A percentile compares a stretch with the other conserved stretches of the same genome.
phyloP scores from a whole-genome alignment of 305 asterid genomes.

The Ilex paraguariensis region DNA sequence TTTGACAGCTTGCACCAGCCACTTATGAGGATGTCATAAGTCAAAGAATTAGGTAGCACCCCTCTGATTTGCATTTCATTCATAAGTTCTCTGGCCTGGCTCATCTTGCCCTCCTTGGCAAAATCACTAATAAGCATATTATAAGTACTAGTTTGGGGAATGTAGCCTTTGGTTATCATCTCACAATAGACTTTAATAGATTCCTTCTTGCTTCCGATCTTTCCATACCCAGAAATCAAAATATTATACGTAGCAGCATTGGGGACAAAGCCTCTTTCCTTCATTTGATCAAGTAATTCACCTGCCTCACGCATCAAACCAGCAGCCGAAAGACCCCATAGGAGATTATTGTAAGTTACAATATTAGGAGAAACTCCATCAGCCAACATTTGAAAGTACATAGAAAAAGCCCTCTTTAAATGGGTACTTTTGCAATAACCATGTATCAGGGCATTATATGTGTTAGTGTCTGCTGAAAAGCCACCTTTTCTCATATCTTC shows the following conservation, averaged over 20 bases:
- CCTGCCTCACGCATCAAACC: constrained; percentile 45
- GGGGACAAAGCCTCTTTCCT: constrained; percentile 45
- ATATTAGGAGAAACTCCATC: constrained; percentile 64
- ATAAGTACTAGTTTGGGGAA: constrained; percentile 70
- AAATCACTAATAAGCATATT: constrained; percentile 65
- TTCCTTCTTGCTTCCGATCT: constrained; percentile 69
- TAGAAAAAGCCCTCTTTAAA: constrained; percentile 45
- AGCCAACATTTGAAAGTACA: constrained; percentile 55
- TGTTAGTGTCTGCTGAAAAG: constrained; percentile 52
- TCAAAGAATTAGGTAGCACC: constrained; percentile 58
- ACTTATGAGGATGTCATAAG: constrained; percentile 67
- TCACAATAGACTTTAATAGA: constrained; percentile 76
- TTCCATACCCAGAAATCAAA: constrained; percentile 69
- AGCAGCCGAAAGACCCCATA: constrained; percentile 47
- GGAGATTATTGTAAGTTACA: constrained; percentile 64
- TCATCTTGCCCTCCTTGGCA: constrained; percentile 81
- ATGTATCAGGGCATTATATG: constrained; percentile 71
- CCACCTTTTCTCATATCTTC: constrained; percentile 63
- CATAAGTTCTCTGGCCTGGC: constrained; percentile 80
- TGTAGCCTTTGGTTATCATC: constrained; percentile 75
- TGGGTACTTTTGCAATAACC: constrained; percentile 71
- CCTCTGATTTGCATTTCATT: constrained; percentile 75
- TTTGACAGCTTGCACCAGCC: constrained; percentile 76
- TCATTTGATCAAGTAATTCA: constrained; percentile 56
- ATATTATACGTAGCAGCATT: constrained; percentile 59